These are phyloP conservation scores for Vitis rupestris DNA, from an alignment of 164 flowering plant genomes.

Conservation along the genomic window DNA sequence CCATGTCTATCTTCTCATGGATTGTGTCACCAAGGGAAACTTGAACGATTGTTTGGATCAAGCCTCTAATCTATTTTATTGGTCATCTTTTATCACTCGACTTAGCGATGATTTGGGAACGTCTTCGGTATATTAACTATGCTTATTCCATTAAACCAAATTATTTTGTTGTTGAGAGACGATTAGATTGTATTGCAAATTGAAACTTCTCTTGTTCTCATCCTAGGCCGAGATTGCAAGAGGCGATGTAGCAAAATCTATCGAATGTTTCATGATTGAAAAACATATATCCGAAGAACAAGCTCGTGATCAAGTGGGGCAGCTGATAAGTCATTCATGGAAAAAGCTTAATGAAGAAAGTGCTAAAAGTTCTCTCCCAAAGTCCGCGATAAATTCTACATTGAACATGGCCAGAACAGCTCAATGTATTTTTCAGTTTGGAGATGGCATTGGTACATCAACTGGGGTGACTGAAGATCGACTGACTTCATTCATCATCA, in stretches of 20 bases:
- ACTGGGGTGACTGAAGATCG: conserved; percentile 16
- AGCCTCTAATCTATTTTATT: conserved; percentile 15
- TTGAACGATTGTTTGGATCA: conserved; percentile 2
- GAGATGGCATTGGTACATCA: conserved; percentile 25
- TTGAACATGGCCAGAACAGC: conserved; percentile 25
- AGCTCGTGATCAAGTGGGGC: conserved; percentile 13
- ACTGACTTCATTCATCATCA: conserved; percentile 6
- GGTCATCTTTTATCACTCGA: conserved; percentile 22
- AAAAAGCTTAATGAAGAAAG: conserved; percentile 18
- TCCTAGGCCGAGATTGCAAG: conserved; percentile 17
- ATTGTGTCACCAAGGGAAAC: not conserved
- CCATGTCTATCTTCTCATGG: conserved; percentile 13
- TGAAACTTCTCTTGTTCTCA: not conserved
- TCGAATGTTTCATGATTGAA: conserved; percentile 18
- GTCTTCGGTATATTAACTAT: conserved; percentile 3
- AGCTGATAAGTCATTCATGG: conserved; percentile 15
- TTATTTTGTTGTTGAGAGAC: no score
- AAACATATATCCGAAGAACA: conserved; percentile 8
- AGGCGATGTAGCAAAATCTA: conserved; percentile 17
- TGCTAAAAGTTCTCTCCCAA: conserved; percentile 7
- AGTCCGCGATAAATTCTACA: conserved; percentile 2
- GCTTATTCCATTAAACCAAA: no score
- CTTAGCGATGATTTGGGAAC: conserved; percentile 22
- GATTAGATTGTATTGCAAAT: no score
- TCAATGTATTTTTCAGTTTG: conserved; percentile 21